Evolutionary conservation across 495 filamentous ascomycete species (phyloP).

Genomic region (Diplogelasinospora grovesii): DNA sequence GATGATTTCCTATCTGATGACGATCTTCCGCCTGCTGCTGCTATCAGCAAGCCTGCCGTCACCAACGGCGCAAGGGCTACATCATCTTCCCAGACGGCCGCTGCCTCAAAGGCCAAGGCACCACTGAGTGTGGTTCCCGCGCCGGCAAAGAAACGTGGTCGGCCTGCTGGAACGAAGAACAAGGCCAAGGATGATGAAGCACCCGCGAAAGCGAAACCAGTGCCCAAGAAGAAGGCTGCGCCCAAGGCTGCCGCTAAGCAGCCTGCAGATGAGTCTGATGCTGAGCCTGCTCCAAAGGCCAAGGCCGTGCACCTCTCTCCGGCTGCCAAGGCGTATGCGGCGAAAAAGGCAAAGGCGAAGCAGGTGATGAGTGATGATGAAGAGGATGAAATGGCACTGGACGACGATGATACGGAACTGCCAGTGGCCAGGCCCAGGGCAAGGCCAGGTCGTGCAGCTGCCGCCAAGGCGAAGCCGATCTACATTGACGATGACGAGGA

Average conservation of each 20-base stretch:
- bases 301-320: constrained; percentile 56
- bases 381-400: constrained; percentile 29
- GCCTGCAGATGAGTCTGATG: too few relatives aligned
- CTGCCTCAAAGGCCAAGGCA: constrained; percentile 33
- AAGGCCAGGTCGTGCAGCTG: constrained; percentile 42
- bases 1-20: constrained; percentile 60
- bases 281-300: constrained; percentile 17
- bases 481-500: constrained; percentile 38
- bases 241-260: constrained; percentile 15
- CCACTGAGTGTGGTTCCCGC: constrained; percentile 29
- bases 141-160: constrained; percentile 48
- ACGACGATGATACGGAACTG: constrained; percentile 32
- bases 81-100: constrained; percentile 24
- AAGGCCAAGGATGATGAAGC: constrained; percentile 33
- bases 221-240: constrained; percentile 25
- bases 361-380: constrained; percentile 37
- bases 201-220: constrained; percentile 24
- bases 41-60: constrained; percentile 33
- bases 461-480: constrained; percentile 33
- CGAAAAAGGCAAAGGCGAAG: constrained; percentile 56
- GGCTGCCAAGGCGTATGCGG: constrained; percentile 75
- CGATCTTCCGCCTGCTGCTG: constrained; percentile 29
- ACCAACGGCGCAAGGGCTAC: too few relatives aligned
- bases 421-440: constrained; percentile 35
- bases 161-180: constrained; percentile 42